Evolutionary conservation across 1,284 basidiomycete genomes (phyloP).

Genomic region (Afroboletus lepidellus): DNA sequence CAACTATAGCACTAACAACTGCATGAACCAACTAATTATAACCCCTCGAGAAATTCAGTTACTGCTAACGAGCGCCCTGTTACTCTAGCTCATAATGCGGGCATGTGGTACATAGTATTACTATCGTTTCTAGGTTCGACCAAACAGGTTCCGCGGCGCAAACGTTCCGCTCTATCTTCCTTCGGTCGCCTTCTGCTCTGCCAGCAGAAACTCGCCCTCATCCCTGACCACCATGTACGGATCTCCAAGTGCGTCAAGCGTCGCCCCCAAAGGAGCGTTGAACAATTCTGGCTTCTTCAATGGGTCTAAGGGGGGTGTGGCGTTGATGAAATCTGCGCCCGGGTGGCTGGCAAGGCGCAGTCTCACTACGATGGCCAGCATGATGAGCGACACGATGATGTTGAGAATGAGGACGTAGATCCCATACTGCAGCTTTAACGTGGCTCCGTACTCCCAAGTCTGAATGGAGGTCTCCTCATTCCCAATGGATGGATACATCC

Average conservation of each 20-base stretch:
- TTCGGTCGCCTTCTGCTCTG: background rate
- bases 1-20: no score
- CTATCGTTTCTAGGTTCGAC: background rate
- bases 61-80: no score
- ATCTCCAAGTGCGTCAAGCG: conserved; percentile 4
- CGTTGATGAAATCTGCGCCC: conserved; percentile 13
- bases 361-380: conserved; percentile 9
- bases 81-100: no score
- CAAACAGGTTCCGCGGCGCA: background rate
- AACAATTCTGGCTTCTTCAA: background rate
- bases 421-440: conserved; percentile 2
- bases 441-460: background rate
- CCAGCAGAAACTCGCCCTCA: background rate
- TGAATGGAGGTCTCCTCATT: no score
- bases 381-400: conserved; percentile 7
- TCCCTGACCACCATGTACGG: background rate
- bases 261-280: conserved; percentile 3
- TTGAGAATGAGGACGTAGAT: conserved; percentile 9
- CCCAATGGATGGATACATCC: no score
- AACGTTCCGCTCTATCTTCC: background rate
- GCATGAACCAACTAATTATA: no score
- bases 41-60: no score
- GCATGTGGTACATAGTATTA: no score
- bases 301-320: conserved; percentile 7
- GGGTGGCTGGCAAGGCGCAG: background rate